phyloP scores from a whole-genome alignment of 2,329 filamentous ascomycete species.

The Ascochyta rabiei region DNA sequence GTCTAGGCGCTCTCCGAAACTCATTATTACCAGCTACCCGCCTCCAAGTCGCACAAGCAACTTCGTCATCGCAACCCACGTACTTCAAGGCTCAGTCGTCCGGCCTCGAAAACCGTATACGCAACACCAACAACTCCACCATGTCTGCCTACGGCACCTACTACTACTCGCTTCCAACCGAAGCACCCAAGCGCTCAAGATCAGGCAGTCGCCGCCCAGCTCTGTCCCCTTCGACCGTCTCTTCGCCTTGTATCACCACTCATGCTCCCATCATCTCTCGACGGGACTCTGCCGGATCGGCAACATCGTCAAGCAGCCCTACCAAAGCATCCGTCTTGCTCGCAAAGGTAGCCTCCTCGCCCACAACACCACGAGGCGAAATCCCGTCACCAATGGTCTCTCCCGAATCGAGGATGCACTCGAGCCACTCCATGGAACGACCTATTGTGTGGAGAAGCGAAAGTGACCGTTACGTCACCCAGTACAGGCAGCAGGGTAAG shows the following conservation, averaged over 20 bases:
- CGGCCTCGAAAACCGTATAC: conserved; percentile 19
- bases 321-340: conserved; percentile 51
- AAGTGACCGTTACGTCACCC: conserved; percentile 46
- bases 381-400: conserved; percentile 40
- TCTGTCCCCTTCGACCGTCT: conserved; percentile 54
- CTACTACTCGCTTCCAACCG: conserved; percentile 48
- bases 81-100: conserved; percentile 21
- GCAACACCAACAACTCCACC: conserved; percentile 24
- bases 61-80: conserved; percentile 21
- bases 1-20: conserved; percentile 40
- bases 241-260: conserved; percentile 52
- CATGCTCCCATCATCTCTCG: conserved; percentile 48
- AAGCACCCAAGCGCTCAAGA: conserved; percentile 42
- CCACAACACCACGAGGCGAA: conserved; percentile 47
- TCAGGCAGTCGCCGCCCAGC: conserved; percentile 50
- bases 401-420: conserved; percentile 36
- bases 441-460: conserved; percentile 45
- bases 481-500: conserved; percentile 48
- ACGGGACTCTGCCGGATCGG: conserved; percentile 44
- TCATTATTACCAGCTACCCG: conserved; percentile 40
- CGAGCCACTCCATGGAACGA: conserved; percentile 38
- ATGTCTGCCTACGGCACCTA: conserved; percentile 46
- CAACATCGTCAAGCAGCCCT: conserved; percentile 45
- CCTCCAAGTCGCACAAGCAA: conserved; percentile 13
- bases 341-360: conserved; percentile 52